These are phyloP conservation scores for Citrullus colocynthis DNA, from an alignment of 306 rosid species.

Conservation along the genomic window DNA sequence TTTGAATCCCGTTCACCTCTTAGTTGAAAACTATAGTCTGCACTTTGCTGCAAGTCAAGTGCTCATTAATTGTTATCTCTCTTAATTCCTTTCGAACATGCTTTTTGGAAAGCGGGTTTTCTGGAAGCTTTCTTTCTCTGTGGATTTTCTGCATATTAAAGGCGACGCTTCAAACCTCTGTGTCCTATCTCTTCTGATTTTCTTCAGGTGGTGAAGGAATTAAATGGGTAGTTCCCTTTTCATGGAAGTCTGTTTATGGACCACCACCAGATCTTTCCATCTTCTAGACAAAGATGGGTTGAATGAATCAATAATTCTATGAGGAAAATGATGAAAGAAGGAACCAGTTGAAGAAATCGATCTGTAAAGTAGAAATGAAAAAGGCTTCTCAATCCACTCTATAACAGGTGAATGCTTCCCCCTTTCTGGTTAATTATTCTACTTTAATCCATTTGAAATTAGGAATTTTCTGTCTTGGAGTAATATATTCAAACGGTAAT, in stretches of 20 bases:
- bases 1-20: too few relatives aligned
- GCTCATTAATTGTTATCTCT: not conserved
- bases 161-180: not conserved
- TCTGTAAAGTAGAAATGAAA: conserved; percentile 1
- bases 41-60: not conserved
- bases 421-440: not conserved
- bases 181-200: not conserved
- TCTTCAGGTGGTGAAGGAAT: conserved; percentile 32
- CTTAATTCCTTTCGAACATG: not conserved
- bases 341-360: not conserved
- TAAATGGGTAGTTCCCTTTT: conserved; percentile 59
- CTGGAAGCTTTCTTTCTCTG: not conserved
- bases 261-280: conserved; percentile 73
- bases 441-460: not conserved
- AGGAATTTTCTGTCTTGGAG: not conserved
- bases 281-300: conserved; percentile 27
- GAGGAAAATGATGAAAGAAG: not conserved
- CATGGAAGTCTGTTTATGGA: conserved; percentile 78
- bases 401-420: not conserved
- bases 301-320: not conserved
- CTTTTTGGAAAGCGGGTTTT: not conserved
- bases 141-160: not conserved
- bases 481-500: not conserved
- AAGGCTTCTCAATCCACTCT: not conserved
- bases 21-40: too few relatives aligned